phyloP scores from a whole-genome alignment of 352 stramenopile genomes.

The Pythium coloratum region DNA sequence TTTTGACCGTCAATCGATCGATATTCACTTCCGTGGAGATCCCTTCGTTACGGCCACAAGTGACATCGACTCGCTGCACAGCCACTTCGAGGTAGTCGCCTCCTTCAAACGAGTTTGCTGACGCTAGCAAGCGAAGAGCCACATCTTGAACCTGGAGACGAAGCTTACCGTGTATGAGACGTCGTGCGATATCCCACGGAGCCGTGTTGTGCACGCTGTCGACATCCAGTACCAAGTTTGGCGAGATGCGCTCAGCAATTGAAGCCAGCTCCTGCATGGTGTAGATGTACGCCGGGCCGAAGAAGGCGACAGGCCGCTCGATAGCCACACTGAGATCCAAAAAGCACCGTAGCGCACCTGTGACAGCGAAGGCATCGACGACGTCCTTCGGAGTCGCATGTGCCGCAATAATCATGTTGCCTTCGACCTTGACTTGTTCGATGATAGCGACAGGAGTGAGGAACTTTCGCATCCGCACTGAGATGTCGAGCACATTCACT shows the following conservation, averaged over 20 bases:
- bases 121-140: conserved; percentile 44
- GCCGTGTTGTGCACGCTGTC: conserved; percentile 39
- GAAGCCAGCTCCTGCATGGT: conserved; percentile 49
- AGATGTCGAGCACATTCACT: conserved; percentile 32
- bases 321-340: conserved; percentile 41
- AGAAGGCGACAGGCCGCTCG: conserved; percentile 41
- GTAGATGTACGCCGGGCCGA: conserved; percentile 55
- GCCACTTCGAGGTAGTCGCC: conserved; percentile 56
- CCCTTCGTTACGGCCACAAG: conserved; percentile 27
- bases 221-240: conserved; percentile 46
- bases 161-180: conserved; percentile 59
- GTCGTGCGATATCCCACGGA: conserved; percentile 57
- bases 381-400: conserved; percentile 14
- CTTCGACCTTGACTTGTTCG: conserved; percentile 32
- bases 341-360: conserved; percentile 39
- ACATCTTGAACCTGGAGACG: conserved; percentile 38
- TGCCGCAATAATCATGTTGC: conserved; percentile 38
- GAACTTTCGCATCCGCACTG: conserved; percentile 48
- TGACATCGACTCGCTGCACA: conserved; percentile 36
- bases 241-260: conserved; percentile 34
- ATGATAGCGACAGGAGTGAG: conserved; percentile 47
- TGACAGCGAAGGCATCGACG: conserved; percentile 27
- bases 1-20: conserved; percentile 50
- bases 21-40: conserved; percentile 41
- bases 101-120: conserved; percentile 46